A percentile compares a stretch with the other conserved stretches of the same genome.
These are phyloP conservation scores for Eutrema yunnanense DNA, from an alignment of 345 rosid species.

Conservation along the genomic window DNA sequence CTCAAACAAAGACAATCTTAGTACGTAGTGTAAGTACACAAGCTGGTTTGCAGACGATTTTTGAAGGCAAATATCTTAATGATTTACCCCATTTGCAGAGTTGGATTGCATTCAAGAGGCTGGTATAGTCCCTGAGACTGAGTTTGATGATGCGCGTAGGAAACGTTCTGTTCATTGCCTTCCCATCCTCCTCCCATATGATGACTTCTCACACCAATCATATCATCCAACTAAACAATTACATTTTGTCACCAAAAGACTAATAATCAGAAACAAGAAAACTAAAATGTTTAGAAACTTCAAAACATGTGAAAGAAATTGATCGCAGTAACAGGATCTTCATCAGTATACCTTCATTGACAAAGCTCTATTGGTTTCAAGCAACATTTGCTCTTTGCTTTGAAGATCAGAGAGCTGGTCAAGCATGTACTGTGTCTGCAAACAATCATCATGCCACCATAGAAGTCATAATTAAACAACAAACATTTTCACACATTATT, in stretches of 20 bases:
- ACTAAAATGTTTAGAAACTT: background rate
- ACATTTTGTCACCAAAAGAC: constrained; percentile 1
- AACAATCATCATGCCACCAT: constrained; percentile 8
- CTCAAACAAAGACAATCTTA: background rate
- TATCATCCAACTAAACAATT: constrained; percentile 60
- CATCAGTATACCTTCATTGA: constrained; percentile 51
- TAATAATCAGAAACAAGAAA: constrained; percentile 3
- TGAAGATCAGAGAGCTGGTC: constrained; percentile 95
- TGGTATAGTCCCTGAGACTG: constrained; percentile 71
- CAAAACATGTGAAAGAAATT: background rate
- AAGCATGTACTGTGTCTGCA: constrained; percentile 91
- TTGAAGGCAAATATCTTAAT: background rate
- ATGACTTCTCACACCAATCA: constrained; percentile 52
- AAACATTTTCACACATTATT: background rate
- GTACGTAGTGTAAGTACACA: background rate
- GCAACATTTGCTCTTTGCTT: constrained; percentile 74
- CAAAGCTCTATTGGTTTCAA: constrained; percentile 85
- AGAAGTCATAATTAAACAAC: background rate
- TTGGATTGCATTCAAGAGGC: constrained; percentile 87
- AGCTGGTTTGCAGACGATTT: background rate
- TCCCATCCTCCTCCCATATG: constrained; percentile 67
- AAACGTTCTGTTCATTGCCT: constrained; percentile 45
- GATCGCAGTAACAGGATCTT: background rate
- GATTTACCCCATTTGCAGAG: constrained; percentile 84
- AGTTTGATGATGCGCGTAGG: constrained; percentile 53